Conservation (phyloP, 495 filamentous ascomycete genomes). For the Talaromyces proteolyticus region DNA sequence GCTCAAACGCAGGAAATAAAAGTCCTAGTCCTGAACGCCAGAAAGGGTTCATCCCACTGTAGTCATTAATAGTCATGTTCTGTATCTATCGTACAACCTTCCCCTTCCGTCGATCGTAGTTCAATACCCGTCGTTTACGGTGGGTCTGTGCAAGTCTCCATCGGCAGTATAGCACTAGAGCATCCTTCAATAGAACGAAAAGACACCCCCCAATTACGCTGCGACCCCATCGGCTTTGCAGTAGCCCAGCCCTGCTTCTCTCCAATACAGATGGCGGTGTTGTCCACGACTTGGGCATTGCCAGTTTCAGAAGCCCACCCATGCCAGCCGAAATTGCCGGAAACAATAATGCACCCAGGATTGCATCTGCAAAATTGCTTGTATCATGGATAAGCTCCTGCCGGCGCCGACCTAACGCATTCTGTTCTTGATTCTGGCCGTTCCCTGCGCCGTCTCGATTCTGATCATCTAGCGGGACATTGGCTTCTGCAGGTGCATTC, state of each 20-base stretch:
- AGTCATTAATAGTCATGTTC: neutral
- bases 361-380: slow-evolving; percentile 44
- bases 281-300: slow-evolving; percentile 60
- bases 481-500: slow-evolving; percentile 13
- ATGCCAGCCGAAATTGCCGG: slow-evolving; percentile 57
- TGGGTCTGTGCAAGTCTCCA: slow-evolving; percentile 68
- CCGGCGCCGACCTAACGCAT: slow-evolving; percentile 26
- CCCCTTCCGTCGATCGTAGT: slow-evolving; percentile 50
- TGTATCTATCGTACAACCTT: slow-evolving; percentile 11
- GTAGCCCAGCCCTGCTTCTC: slow-evolving; percentile 46
- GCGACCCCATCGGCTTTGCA: slow-evolving; percentile 72
- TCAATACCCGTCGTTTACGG: slow-evolving; percentile 57
- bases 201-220: slow-evolving; percentile 76
- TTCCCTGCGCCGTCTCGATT: slow-evolving; percentile 18
- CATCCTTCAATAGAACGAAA: slow-evolving; percentile 74
- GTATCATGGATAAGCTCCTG: slow-evolving; percentile 47
- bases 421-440: slow-evolving; percentile 18
- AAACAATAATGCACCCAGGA: slow-evolving; percentile 59
- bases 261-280: slow-evolving; percentile 34
- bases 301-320: slow-evolving; percentile 59
- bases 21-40: too few species aligned
- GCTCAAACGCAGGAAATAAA: too few species aligned
- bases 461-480: slow-evolving; percentile 8
- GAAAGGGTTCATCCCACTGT: neutral
- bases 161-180: slow-evolving; percentile 65